phyloP scores from a whole-genome alignment of 2,329 filamentous ascomycete species.

The Dactylellina drechsleri region DNA sequence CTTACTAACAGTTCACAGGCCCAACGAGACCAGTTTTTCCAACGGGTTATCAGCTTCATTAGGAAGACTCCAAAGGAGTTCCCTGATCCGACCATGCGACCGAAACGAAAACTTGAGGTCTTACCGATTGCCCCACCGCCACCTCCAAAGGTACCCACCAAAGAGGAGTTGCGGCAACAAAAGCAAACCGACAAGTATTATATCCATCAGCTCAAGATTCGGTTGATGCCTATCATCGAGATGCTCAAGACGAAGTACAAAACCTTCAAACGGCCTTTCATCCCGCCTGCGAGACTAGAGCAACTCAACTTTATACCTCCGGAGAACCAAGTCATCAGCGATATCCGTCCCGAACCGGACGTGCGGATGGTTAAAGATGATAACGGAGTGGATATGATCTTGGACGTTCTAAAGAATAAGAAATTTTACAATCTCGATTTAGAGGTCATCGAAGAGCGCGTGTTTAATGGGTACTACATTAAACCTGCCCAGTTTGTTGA shows the following conservation, averaged over 20 bases:
- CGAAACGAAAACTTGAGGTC: conserved; percentile 82
- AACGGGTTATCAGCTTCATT: conserved; percentile 77
- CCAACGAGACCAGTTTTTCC: conserved; percentile 82
- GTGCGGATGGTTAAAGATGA: conserved; percentile 76
- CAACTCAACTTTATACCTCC: conserved; percentile 54
- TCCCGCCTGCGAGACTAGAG: conserved; percentile 64
- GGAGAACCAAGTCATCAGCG: conserved; percentile 66
- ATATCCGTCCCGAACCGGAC: conserved; percentile 67
- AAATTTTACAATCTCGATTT: conserved; percentile 96
- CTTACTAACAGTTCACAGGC: conserved; percentile 60
- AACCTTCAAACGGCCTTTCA: conserved; percentile 82
- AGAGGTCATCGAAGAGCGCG: conserved; percentile 90
- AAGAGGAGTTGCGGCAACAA: conserved; percentile 81
- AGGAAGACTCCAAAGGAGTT: conserved; percentile 84
- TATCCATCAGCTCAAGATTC: conserved; percentile 86
- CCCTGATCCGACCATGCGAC: conserved; percentile 84
- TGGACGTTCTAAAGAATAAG: conserved; percentile 79
- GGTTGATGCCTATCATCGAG: conserved; percentile 95
- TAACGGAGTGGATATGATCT: conserved; percentile 78
- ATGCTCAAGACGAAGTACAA: conserved; percentile 91
- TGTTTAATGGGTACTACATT: conserved; percentile 96
- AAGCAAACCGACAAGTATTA: conserved; percentile 84
- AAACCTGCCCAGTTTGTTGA: conserved; percentile 87
- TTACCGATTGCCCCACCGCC: conserved; percentile 79
- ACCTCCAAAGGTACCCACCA: conserved; percentile 73